Evolutionary conservation across 352 stramenopile genomes (phyloP).

Genomic region (Globisporangium perplexum): DNA sequence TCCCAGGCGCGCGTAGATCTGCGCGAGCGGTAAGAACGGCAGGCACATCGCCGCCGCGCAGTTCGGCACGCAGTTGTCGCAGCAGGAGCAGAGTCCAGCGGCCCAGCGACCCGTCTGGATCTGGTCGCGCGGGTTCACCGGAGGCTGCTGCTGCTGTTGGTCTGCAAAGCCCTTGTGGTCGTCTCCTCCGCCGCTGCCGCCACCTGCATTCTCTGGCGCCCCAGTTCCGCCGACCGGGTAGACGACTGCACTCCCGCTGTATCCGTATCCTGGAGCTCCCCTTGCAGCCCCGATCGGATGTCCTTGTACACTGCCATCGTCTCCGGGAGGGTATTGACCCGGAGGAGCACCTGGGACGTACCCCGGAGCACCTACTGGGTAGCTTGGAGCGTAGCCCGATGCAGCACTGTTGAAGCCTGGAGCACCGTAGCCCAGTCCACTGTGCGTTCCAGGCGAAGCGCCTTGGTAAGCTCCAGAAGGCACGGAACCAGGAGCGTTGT

Average conservation of each 20-base stretch:
- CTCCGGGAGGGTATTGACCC: neutral
- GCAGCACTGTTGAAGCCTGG: no score
- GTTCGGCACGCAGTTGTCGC: slow-evolving; percentile 21
- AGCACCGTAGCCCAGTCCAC: no score
- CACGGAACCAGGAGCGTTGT: neutral
- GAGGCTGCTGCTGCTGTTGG: neutral
- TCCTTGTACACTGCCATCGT: neutral
- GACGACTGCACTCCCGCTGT: neutral
- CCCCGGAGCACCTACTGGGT: neutral
- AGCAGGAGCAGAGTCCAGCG: slow-evolving; percentile 20
- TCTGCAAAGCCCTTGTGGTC: neutral
- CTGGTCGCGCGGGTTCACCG: slow-evolving; percentile 6
- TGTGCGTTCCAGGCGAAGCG: no score
- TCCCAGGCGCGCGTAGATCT: slow-evolving; percentile 21
- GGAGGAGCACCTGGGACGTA: neutral
- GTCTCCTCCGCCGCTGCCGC: neutral
- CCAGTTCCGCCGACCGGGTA: neutral
- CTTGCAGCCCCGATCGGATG: neutral
- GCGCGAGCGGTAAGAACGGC: slow-evolving; percentile 24
- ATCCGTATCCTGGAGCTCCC: neutral
- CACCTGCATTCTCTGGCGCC: no score
- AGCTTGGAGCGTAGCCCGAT: no score
- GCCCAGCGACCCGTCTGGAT: slow-evolving; percentile 13
- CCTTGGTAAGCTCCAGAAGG: no score
- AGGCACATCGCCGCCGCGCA: slow-evolving; percentile 17